A percentile compares a stretch with the other conserved stretches of the same genome.
Evolutionary conservation across 371 early-diverging fungal species (phyloP).

Genomic region (Mycotypha africana): DNA sequence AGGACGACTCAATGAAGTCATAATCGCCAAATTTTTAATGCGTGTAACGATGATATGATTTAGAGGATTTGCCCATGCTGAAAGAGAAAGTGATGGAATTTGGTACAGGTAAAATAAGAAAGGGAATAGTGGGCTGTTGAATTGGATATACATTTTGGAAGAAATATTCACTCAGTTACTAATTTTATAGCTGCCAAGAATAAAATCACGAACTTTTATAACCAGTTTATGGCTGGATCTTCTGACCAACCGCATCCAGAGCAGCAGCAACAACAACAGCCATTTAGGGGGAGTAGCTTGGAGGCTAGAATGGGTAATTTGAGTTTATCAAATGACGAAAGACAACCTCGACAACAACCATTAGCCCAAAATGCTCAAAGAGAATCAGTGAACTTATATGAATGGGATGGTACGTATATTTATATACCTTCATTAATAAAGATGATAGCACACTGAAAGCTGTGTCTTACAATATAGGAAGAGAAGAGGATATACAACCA

Average conservation of each 20-base stretch:
- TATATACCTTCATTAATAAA: no score
- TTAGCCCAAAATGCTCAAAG: neutral
- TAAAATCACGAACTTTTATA: conserved; percentile 30
- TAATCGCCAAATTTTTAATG: no score
- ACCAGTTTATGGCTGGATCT: conserved; percentile 18
- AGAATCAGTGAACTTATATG: conserved; percentile 15
- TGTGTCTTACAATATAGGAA: no score
- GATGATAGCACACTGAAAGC: no score
- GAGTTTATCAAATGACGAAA: conserved; percentile 6
- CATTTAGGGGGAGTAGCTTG: neutral
- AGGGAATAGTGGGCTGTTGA: no score
- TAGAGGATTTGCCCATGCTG: conserved; percentile 9
- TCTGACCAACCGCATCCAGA: neutral
- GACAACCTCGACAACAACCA: conserved; percentile 2
- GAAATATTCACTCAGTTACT: no score
- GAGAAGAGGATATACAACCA: neutral
- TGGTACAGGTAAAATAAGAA: conserved; percentile 26
- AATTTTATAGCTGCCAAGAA: conserved; percentile 30
- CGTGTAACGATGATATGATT: no score
- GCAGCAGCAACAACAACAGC: conserved; percentile 5
- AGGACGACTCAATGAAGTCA: no score
- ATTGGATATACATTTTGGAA: no score
- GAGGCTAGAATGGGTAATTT: conserved; percentile 10
- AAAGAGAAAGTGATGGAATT: conserved; percentile 35
- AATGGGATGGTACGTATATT: conserved; percentile 16